These are phyloP conservation scores for Colletotrichum caudatum DNA, from an alignment of 2,329 filamentous ascomycete genomes.

Conservation along the genomic window DNA sequence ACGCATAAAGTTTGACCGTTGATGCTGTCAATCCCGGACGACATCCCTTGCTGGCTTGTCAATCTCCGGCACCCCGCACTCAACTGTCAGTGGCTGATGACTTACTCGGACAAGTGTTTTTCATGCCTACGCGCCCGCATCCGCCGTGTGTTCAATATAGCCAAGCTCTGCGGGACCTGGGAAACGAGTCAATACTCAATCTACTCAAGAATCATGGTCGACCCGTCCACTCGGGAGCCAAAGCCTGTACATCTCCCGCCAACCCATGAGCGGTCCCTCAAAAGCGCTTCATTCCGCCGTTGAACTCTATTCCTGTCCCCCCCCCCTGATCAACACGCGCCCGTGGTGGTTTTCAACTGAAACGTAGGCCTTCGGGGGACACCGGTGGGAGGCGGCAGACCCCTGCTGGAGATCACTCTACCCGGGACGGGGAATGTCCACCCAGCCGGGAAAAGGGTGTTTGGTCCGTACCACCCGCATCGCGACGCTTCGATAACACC, in stretches of 20 bases:
- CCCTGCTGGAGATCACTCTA: slow-evolving; percentile 38
- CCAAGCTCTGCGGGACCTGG: not conserved
- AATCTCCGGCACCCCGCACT: slow-evolving; percentile 7
- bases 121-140: not conserved
- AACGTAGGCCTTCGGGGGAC: slow-evolving; percentile 16
- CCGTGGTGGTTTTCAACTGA: slow-evolving; percentile 35
- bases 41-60: slow-evolving; percentile 30
- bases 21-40: slow-evolving; percentile 34
- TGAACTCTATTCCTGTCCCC: slow-evolving; percentile 32
- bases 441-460: not conserved
- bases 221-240: slow-evolving; percentile 14
- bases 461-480: slow-evolving; percentile 9
- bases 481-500: slow-evolving; percentile 15
- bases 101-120: not conserved
- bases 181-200: not conserved
- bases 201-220: not conserved
- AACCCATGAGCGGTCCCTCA: not conserved
- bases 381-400: not conserved
- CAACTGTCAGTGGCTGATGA: not conserved
- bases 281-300: not conserved
- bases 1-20: slow-evolving; percentile 8
- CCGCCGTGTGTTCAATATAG: not conserved
- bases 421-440: slow-evolving; percentile 30
- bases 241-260: slow-evolving; percentile 9
- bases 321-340: slow-evolving; percentile 39